Conservation (phyloP, 495 filamentous ascomycete genomes). For the Aspergillus wentii region DNA sequence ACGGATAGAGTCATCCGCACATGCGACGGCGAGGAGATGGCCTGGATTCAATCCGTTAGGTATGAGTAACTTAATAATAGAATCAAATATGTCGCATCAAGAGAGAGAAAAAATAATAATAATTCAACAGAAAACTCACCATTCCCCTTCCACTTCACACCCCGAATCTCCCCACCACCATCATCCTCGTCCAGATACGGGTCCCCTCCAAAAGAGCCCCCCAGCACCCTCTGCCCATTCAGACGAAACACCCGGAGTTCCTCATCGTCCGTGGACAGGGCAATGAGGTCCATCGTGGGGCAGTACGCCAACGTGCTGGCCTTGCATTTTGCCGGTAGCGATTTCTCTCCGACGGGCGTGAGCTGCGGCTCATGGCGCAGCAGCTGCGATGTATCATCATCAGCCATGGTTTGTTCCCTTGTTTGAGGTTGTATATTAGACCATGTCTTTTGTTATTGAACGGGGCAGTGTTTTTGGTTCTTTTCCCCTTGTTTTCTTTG, state of each 20-base stretch:
- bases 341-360: constrained; percentile 50
- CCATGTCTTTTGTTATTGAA: too few relatives aligned
- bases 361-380: constrained; percentile 24
- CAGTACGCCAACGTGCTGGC: constrained; percentile 62
- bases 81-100: not conserved
- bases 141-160: constrained; percentile 72
- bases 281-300: constrained; percentile 77
- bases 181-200: constrained; percentile 46
- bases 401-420: constrained; percentile 17
- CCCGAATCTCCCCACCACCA: constrained; percentile 46
- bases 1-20: constrained; percentile 65
- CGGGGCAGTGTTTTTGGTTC: too few relatives aligned
- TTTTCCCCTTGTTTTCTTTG: too few relatives aligned
- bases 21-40: constrained; percentile 71
- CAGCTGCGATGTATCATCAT: constrained; percentile 15
- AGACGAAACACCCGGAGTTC: constrained; percentile 60
- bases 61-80: not conserved
- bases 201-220: constrained; percentile 45
- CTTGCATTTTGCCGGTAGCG: constrained; percentile 50
- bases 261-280: constrained; percentile 61
- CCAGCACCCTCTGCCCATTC: constrained; percentile 66
- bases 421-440: constrained; percentile 7
- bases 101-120: not conserved
- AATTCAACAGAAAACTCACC: constrained; percentile 43
- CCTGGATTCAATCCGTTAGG: constrained; percentile 32